Conservation (phyloP, 2,329 filamentous ascomycete species). For the Lecanicillium sp. region DNA sequence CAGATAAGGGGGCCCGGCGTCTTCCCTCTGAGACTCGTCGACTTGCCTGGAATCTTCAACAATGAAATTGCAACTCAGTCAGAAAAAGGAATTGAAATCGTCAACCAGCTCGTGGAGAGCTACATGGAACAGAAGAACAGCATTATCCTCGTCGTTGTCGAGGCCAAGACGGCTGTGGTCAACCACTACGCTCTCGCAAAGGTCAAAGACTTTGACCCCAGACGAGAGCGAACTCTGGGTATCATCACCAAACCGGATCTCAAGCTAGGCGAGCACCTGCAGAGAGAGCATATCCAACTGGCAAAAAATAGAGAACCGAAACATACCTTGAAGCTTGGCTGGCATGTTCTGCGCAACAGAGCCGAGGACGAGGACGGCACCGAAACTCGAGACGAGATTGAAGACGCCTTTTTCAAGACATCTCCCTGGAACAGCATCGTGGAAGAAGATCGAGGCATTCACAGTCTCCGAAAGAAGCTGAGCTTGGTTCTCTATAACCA, state of each 20-base stretch:
- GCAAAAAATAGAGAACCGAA: neutral
- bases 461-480: slow-evolving; percentile 23
- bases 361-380: slow-evolving; percentile 2
- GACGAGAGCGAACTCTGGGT: neutral
- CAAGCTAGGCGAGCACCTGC: too few species aligned
- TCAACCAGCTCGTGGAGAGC: neutral
- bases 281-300: slow-evolving; percentile 1
- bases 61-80: neutral
- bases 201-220: slow-evolving; percentile 1
- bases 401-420: neutral
- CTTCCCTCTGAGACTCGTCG: slow-evolving; percentile 46
- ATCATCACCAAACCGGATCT: neutral
- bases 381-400: slow-evolving; percentile 4
- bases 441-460: slow-evolving; percentile 25
- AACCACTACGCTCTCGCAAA: slow-evolving; percentile 2
- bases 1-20: slow-evolving; percentile 39
- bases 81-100: slow-evolving; percentile 1
- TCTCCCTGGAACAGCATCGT: slow-evolving; percentile 23
- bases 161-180: neutral
- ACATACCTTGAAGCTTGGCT: slow-evolving; percentile 1
- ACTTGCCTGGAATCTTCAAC: slow-evolving; percentile 40
- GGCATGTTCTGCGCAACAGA: neutral
- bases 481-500: slow-evolving; percentile 23
- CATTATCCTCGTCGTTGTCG: neutral
- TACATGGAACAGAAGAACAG: neutral